Base-by-base conservation (phyloP, 2,329 filamentous ascomycete species). In the Drechslerella stenobrocha region DNA sequence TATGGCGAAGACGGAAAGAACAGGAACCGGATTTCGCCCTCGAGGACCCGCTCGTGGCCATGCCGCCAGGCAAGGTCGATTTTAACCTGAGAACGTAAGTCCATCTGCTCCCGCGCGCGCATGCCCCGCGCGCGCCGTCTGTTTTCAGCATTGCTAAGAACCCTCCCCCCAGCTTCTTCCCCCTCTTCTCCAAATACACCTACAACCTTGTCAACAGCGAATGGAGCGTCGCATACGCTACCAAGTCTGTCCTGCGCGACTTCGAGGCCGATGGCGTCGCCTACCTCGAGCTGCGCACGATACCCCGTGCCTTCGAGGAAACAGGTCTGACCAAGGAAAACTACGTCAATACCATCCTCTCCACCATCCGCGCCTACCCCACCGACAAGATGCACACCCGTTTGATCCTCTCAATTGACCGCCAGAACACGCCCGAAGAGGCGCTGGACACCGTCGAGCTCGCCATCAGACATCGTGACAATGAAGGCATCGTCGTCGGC, bases 261-360 rank as follows among this genome's bases (percentile, higher is more conserved):
- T 95, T 93, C 73, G 79, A 82, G 51, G 75, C 76, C 23, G 89
- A 93, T 73, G 87, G 87, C 32, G 85, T 92, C 13, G 80, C 83
- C 58, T 92, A 93, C 74, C 80, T 91, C 9, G 89, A 95, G 75
- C 81, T 93, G 22, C 84, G 89, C 42, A 92, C 89, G 0, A 93
- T 88, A 1, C 89, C 89, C 0, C 83, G 89, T 53, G 80, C 81
- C 1, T 82, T 86, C 30, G 78, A 81, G 2, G 74, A 76, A 0
- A 77, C 79, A 3, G 76, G 76, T 11, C 77, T 89, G 35, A 82
- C 84, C 22, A 84, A 84, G 70, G 80, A 81, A 2, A 78, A 79
- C 55, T 92, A 93, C 75, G 80, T 92, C 28, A 72, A 78, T 30
- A 82, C 82, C 3, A 80, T 93, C n/a, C 79, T 90, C 6, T 75